Conservation (phyloP, 371 early-diverging fungal genomes). For the Circinella minor region DNA sequence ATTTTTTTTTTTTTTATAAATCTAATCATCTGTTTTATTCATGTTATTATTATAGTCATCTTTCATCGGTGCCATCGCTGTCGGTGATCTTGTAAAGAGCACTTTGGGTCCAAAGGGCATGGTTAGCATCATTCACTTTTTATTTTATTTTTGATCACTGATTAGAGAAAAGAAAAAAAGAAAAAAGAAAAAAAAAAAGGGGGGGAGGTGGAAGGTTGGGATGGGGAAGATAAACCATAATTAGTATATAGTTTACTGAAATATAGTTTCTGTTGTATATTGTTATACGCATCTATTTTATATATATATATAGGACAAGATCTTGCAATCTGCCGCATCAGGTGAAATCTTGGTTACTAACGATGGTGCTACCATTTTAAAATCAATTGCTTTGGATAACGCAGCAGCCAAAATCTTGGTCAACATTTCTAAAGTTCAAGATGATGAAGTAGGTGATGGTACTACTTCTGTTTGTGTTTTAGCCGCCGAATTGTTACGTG, state of each 20-base stretch:
- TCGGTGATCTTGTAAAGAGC: constrained; percentile 97
- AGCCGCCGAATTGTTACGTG: constrained; percentile 96
- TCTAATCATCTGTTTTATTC: constrained; percentile 9
- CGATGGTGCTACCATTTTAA: constrained; percentile 99
- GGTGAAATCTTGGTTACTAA: constrained; percentile 97
- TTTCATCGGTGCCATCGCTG: constrained; percentile 93
- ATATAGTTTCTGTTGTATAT: too few species aligned
- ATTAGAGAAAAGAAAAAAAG: background rate
- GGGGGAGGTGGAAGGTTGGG: background rate
- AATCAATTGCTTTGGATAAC: constrained; percentile 97
- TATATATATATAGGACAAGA: constrained; percentile 80
- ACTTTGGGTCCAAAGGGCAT: constrained; percentile 88
- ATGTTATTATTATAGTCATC: constrained; percentile 63
- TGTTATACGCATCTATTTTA: too few species aligned
- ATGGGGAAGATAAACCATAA: background rate
- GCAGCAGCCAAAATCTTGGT: constrained; percentile 99
- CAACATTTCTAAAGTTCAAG: constrained; percentile 98
- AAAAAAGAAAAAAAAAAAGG: background rate
- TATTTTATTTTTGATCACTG: too few species aligned
- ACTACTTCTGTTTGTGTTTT: constrained; percentile 99
- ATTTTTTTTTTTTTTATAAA: too few species aligned
- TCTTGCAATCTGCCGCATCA: constrained; percentile 90
- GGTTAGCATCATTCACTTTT: constrained; percentile 49
- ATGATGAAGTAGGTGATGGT: constrained; percentile 99
- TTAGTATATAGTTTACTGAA: constrained; percentile 6